These are phyloP conservation scores for Penicillium oxalicum DNA, from an alignment of 2,329 filamentous ascomycete species.

Conservation along the genomic window DNA sequence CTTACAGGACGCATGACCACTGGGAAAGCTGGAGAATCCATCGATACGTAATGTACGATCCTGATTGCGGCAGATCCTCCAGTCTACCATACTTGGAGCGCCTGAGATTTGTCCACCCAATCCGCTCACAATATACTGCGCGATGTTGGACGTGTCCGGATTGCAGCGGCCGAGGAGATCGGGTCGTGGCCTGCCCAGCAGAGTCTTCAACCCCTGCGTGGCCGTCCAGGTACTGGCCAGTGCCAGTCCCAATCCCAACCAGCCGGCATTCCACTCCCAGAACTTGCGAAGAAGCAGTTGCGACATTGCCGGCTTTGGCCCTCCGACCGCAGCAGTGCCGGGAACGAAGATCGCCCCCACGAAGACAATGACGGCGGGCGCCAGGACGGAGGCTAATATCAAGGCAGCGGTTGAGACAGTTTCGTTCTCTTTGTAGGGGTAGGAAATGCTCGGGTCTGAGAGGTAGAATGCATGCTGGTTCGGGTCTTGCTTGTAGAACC, in stretches of 20 bases:
- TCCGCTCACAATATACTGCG: slow-evolving; percentile 58
- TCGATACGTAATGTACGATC: slow-evolving; percentile 59
- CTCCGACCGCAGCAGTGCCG: slow-evolving; percentile 56
- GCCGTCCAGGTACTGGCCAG: slow-evolving; percentile 70
- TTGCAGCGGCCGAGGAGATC: slow-evolving; percentile 65
- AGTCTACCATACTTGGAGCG: slow-evolving; percentile 65
- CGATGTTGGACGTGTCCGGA: slow-evolving; percentile 63
- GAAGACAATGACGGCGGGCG: slow-evolving; percentile 64
- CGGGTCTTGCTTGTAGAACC: slow-evolving; percentile 55
- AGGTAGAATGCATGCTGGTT: slow-evolving; percentile 67
- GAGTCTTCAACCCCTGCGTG: slow-evolving; percentile 76
- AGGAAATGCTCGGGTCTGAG: slow-evolving; percentile 71
- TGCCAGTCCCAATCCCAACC: slow-evolving; percentile 72
- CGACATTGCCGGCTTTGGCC: slow-evolving; percentile 46
- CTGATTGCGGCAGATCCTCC: slow-evolving; percentile 64
- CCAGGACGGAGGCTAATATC: slow-evolving; percentile 55
- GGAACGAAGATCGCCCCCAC: slow-evolving; percentile 66
- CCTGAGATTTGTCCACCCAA: slow-evolving; percentile 46
- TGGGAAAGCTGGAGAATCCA: slow-evolving; percentile 79
- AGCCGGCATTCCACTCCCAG: slow-evolving; percentile 84
- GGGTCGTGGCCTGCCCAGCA: slow-evolving; percentile 60
- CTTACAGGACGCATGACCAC: slow-evolving; percentile 65
- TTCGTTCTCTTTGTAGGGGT: slow-evolving; percentile 64
- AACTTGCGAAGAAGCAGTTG: slow-evolving; percentile 74
- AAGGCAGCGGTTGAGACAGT: slow-evolving; percentile 65